Percentiles rank a stretch among this genome's conserved stretches.
Conservation (phyloP, 2,329 filamentous ascomycete species). For the Amphichorda felina region DNA sequence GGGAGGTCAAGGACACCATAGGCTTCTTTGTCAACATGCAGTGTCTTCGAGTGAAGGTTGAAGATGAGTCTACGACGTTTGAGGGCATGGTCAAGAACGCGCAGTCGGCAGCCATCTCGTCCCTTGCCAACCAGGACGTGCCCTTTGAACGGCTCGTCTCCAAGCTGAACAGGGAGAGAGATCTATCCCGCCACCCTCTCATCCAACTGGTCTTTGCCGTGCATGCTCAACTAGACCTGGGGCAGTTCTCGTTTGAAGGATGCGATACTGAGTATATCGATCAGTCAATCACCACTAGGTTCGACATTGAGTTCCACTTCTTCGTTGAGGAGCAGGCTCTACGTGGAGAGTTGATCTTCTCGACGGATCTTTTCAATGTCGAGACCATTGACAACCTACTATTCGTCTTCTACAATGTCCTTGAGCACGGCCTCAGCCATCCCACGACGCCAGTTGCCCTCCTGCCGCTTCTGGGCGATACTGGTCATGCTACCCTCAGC, state of each 20-base stretch:
- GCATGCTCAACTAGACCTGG: conserved; percentile 4
- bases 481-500: no score
- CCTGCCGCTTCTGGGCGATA: background rate
- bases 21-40: conserved; percentile 11
- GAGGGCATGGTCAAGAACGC: conserved; percentile 6
- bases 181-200: conserved; percentile 4
- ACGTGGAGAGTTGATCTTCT: conserved; percentile 5
- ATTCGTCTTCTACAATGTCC: conserved; percentile 7
- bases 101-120: conserved; percentile 1
- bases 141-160: conserved; percentile 7
- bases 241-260: conserved; percentile 4
- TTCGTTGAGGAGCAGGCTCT: conserved; percentile 5
- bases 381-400: conserved; percentile 8
- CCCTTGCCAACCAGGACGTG: conserved; percentile 8
- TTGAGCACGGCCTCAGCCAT: conserved; percentile 5
- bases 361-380: conserved; percentile 7
- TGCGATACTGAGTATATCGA: conserved; percentile 4
- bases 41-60: conserved; percentile 6
- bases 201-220: conserved; percentile 6
- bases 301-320: conserved; percentile 13
- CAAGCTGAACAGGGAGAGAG: conserved; percentile 2
- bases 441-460: conserved; percentile 1
- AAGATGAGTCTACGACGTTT: conserved; percentile 4
- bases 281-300: conserved; percentile 1
- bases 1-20: conserved; percentile 5